Evolutionary conservation across 495 filamentous ascomycete species (phyloP), one percentile per base, ranked within the genome.

Genomic region (Pyronema domesticum): DNA sequence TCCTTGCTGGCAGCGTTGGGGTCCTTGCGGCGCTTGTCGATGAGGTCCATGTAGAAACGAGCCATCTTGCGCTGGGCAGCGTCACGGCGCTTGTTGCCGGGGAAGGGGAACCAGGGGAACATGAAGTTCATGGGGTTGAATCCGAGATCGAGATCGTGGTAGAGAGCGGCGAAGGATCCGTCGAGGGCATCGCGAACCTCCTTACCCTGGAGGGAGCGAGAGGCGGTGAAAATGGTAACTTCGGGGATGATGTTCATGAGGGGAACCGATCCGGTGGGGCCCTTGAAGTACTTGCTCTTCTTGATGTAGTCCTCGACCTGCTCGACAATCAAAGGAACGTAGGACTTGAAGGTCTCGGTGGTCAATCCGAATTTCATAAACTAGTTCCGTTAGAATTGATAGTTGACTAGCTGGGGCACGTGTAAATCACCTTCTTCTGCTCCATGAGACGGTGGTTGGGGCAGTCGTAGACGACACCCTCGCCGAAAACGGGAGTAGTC

Each of bases 281-380:
- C 81, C 69, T 83, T 79, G 73, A 91, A 86, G 15, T 73, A 72
- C 7, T 79, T 64, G 45, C 72, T 77, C 44, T 71, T 67, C 66
- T 82, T 81, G 67, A 86, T 65, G 68, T 80, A 87, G 66, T 73
- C 75, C 19, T 74, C 69, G 39, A 86, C 81, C 68, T 93, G 85
- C 56, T 81, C 74, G 58, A 78, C 75, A 62, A 93, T 89, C 47
- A 88, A 76, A 48, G 80, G 81, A 2, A 88, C 85, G 60, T 89
- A 86, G 23, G 77, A 76, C 56, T 77, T 76, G 66, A 93, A 83
- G 36, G 84, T 83, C 53, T 81, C 73, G 39, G 78, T 78, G 33
- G 84, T 85, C 46, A 93, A 79, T 44, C 85, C 85, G 63, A 85
- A 76, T 67, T 93, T 89, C 76, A 89, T 80, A 67, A 93, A 88